Conservation (phyloP, 148 eudicot species). For the Tetragonia tetragonoides region DNA sequence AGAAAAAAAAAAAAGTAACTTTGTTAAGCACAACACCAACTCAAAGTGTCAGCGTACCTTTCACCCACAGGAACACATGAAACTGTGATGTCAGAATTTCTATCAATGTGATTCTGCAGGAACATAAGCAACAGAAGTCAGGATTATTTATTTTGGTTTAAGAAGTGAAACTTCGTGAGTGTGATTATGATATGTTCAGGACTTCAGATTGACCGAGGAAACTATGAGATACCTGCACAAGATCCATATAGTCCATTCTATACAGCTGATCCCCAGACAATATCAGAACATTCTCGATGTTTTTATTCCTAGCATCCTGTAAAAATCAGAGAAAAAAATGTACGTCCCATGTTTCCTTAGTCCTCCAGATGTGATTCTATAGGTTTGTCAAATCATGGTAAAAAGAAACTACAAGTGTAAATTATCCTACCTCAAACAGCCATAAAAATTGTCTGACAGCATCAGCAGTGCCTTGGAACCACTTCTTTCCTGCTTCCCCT, state of each 20-base stretch:
- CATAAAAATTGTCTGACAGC: conserved; percentile 92
- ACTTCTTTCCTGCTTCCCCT: conserved; percentile 85
- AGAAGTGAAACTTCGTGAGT: too few species aligned
- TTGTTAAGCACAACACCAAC: neutral
- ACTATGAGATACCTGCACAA: conserved; percentile 62
- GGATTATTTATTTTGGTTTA: neutral
- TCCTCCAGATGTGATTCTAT: neutral
- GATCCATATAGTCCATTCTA: conserved; percentile 88
- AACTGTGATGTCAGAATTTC: conserved; percentile 83
- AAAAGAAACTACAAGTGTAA: neutral
- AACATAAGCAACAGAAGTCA: neutral
- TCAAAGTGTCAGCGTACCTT: conserved; percentile 44
- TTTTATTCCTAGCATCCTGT: conserved; percentile 82
- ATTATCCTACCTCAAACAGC: conserved; percentile 71
- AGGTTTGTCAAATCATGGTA: neutral
- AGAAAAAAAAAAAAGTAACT: too few species aligned
- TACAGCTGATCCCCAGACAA: conserved; percentile 92
- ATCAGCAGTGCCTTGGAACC: conserved; percentile 99
- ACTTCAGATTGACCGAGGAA: neutral
- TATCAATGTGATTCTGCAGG: conserved; percentile 83
- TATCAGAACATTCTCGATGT: conserved; percentile 73
- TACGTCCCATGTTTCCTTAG: neutral
- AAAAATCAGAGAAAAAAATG: conserved; percentile 3
- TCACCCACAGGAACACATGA: conserved; percentile 82
- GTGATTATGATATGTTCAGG: neutral